A percentile compares a stretch with the other conserved stretches of the same genome.
Conservation (phyloP, 768 basidiomycete genomes). For the Lentinus brumalis region DNA sequence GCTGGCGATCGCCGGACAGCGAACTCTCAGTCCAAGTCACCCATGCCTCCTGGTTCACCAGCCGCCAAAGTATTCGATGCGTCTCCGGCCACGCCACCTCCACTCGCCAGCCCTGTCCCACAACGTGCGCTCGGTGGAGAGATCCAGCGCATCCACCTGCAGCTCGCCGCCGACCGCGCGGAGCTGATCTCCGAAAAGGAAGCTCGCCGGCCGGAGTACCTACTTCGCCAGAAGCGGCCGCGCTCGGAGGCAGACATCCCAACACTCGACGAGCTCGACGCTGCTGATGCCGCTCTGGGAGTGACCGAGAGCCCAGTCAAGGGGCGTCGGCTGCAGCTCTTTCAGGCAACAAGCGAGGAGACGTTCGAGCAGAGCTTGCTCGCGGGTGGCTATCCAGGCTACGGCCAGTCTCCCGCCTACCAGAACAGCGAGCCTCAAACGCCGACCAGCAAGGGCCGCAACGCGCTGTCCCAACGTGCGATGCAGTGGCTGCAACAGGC, state of each 20-base stretch:
- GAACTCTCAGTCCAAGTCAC: conserved; percentile 14
- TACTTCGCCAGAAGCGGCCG: conserved; percentile 58
- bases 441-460: conserved; percentile 7
- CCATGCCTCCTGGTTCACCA: conserved; percentile 16
- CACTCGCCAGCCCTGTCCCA: conserved; percentile 30
- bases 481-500: conserved; percentile 52
- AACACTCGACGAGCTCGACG: conserved; percentile 37
- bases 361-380: conserved; percentile 85
- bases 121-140: conserved; percentile 48
- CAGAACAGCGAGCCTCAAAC: conserved; percentile 27
- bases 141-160: conserved; percentile 59
- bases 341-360: conserved; percentile 81
- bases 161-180: conserved; percentile 51
- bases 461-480: conserved; percentile 44
- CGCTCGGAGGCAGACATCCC: conserved; percentile 44
- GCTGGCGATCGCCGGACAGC: conserved; percentile 19
- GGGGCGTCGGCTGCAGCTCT: conserved; percentile 71
- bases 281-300: conserved; percentile 45
- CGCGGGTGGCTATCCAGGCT: conserved; percentile 79
- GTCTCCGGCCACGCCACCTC: conserved; percentile 23
- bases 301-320: conserved; percentile 72
- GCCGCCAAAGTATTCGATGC: conserved; percentile 6
- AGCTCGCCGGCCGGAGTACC: conserved; percentile 69
- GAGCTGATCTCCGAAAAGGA: conserved; percentile 57
- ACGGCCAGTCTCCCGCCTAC: conserved; percentile 42